Percentiles rank a stretch among this genome's conserved stretches.
These are phyloP conservation scores for Hymenoscyphus linearis DNA, from an alignment of 2,329 filamentous ascomycete species.

Conservation along the genomic window DNA sequence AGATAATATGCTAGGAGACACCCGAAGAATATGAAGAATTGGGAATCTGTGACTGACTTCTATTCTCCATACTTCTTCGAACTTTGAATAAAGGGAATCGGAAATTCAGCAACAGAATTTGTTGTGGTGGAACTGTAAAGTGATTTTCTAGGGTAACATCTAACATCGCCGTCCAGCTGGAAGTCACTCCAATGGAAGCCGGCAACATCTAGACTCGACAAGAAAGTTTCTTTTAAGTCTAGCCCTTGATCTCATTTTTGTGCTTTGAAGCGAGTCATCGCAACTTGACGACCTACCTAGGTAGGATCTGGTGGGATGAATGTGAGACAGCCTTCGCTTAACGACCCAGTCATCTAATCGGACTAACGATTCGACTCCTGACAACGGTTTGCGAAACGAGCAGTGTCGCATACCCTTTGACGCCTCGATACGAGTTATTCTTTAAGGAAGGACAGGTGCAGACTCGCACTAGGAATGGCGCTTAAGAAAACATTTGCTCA, in stretches of 20 bases:
- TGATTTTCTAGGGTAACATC: too few species aligned
- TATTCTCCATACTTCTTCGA: too few species aligned
- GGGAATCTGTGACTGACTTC: conserved; percentile 28
- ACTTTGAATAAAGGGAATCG: too few species aligned
- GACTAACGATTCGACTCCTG: background rate
- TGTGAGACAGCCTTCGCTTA: background rate
- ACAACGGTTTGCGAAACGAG: background rate
- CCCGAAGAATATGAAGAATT: too few species aligned
- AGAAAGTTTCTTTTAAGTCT: background rate
- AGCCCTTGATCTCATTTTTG: background rate
- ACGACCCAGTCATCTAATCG: background rate
- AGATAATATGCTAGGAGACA: conserved; percentile 19
- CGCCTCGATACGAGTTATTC: background rate
- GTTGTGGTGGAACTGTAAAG: too few species aligned
- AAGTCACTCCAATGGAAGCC: too few species aligned
- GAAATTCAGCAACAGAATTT: background rate
- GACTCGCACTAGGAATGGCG: background rate
- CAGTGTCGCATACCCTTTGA: background rate
- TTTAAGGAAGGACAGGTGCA: too few species aligned
- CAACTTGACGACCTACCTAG: background rate
- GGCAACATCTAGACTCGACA: background rate
- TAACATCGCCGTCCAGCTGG: too few species aligned
- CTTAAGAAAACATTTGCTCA: background rate
- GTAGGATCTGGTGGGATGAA: background rate
- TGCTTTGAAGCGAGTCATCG: background rate